Evolutionary conservation across 345 rosid species (phyloP), one percentile per base, ranked within the genome.

Genomic region (Erodium maritimum): DNA sequence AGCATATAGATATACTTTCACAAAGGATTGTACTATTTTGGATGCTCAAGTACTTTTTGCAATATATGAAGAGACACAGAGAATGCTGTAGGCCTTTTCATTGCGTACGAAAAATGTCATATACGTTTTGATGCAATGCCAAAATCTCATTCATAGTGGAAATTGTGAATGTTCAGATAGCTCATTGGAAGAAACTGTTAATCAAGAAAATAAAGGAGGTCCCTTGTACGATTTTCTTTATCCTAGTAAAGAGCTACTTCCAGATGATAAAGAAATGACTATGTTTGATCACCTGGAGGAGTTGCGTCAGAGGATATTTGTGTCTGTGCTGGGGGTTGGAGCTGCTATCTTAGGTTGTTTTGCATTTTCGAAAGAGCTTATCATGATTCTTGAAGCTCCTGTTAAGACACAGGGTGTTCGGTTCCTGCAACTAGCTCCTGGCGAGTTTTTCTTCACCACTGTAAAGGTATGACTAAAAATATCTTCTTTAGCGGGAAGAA

Each of bases 381-480:
- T 93, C 58, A 61, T 86, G 63, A 42, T 93, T 72, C 99, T 91
- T 65, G 98, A 91, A 84, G 99, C 99, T 61, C 96, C 99, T 16
- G 99, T 93, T 71, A 93, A 88, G 75, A 21, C 69, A 1, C 88
- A 93, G 63, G 99, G 99, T 62, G 99, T 88, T 10, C 73, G 95
- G 21, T 91, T 91, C 79, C 77, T 91, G 62, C 98, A 91, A 72
- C 81, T 91, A 24, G 96, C 95, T 69, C 98, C 98, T 17, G 98
- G 98, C 21, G 98, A 91, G 63, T 88, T 91, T 76, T 91, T 91
- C 89, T 91, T 91, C 66, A 91, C 98, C 7, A 91, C 98, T 66
- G 56, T 91, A 53, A 91, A 88, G 98, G 96, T 52, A 33, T 60
- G 16, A 19, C 33, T 17, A 23, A 18, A 2, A 18, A 17, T 19